Evolutionary conservation across 257 asterid genomes (phyloP).

Genomic region (Solanum pimpinellifolium): DNA sequence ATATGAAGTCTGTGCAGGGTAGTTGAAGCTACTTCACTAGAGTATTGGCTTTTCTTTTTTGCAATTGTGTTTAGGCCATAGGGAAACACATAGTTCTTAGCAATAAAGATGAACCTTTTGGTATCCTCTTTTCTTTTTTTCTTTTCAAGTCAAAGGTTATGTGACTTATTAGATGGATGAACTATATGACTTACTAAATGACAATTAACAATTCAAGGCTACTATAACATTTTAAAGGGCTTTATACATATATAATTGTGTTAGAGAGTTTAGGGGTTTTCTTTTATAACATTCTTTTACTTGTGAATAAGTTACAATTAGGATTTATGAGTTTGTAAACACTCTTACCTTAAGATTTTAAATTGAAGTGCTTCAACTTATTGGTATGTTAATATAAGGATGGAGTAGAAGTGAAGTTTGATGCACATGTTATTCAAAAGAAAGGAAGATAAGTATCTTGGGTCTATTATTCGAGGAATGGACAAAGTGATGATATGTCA

Average conservation of each 20-base stretch:
- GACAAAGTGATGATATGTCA: neutral
- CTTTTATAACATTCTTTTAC: neutral
- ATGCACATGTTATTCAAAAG: neutral
- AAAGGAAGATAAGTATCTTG: neutral
- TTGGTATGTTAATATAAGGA: neutral
- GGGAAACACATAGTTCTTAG: neutral
- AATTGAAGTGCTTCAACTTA: neutral
- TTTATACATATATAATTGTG: too few relatives aligned
- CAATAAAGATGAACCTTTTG: neutral
- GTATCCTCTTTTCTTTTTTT: neutral
- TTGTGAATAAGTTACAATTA: neutral
- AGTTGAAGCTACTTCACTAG: neutral
- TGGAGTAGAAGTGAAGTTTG: neutral
- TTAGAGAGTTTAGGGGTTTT: too few relatives aligned
- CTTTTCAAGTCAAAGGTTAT: neutral
- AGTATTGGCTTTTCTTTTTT: neutral
- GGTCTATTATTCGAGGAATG: neutral
- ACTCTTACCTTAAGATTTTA: neutral
- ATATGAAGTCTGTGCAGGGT: neutral
- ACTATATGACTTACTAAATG: neutral
- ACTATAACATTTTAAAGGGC: too few relatives aligned
- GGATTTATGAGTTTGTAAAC: neutral
- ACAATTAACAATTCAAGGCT: neutral
- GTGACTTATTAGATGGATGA: neutral
- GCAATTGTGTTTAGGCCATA: neutral